These are phyloP conservation scores for Phoma herbarum DNA, from an alignment of 2,329 filamentous ascomycete species.

Conservation along the genomic window DNA sequence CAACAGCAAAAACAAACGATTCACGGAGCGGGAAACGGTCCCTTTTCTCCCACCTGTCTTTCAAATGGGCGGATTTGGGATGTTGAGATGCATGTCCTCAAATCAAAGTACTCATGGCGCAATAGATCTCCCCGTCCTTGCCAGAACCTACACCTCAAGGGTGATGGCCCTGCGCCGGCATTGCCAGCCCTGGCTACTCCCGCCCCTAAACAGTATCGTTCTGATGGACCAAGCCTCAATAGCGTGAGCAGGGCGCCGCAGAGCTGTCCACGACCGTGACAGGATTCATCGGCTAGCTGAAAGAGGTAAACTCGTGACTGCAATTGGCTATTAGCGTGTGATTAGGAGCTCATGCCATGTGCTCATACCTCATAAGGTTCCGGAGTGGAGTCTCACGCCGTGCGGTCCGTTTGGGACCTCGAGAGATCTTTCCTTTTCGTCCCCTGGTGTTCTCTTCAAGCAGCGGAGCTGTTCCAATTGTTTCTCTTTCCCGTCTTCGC, in stretches of 20 bases:
- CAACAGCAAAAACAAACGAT: constrained; percentile 12
- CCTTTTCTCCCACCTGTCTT: not conserved
- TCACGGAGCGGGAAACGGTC: not conserved
- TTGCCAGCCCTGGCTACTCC: constrained; percentile 18
- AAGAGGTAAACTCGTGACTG: constrained; percentile 13
- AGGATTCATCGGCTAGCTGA: constrained; percentile 22
- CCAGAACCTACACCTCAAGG: not conserved
- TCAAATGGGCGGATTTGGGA: not conserved
- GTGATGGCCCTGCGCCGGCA: not conserved
- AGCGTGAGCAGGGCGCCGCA: constrained; percentile 16
- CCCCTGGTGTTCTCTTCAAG: constrained; percentile 15
- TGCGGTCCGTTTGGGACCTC: constrained; percentile 13
- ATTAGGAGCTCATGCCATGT: constrained; percentile 29
- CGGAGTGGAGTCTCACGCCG: constrained; percentile 17
- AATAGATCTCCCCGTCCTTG: not conserved
- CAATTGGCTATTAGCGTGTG: constrained; percentile 30
- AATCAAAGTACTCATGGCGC: not conserved
- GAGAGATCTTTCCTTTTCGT: constrained; percentile 7
- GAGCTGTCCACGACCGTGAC: constrained; percentile 11
- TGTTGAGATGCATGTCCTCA: not conserved
- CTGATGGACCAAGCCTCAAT: constrained; percentile 15
- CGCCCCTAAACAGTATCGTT: constrained; percentile 19
- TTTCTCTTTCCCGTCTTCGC: constrained; percentile 13
- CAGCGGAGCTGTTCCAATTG: constrained; percentile 13
- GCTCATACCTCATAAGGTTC: constrained; percentile 24